A percentile compares a stretch with the other conserved stretches of the same genome.
Evolutionary conservation across 2,329 filamentous ascomycete genomes (phyloP).

Genomic region (Ceratocystis destructans): DNA sequence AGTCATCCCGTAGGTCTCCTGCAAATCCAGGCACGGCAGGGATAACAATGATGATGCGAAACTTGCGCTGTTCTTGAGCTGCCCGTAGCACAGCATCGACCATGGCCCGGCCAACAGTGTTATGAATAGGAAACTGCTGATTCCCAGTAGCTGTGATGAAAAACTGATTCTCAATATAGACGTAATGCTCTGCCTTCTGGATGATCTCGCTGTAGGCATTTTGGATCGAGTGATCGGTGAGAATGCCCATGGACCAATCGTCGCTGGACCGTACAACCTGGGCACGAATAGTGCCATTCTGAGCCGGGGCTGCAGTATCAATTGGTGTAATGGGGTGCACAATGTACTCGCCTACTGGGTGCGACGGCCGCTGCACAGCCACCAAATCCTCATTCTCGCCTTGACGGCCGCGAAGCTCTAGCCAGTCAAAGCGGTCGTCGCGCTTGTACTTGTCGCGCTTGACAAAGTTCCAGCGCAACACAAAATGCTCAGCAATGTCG

Average conservation of each 20-base stretch:
- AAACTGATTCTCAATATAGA: slow-evolving; percentile 98
- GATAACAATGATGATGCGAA: slow-evolving; percentile 79
- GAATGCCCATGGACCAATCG: slow-evolving; percentile 87
- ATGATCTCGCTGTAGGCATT: slow-evolving; percentile 81
- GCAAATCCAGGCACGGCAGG: slow-evolving; percentile 90
- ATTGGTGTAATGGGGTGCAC: slow-evolving; percentile 64
- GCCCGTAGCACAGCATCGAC: slow-evolving; percentile 80
- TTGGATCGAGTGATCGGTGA: slow-evolving; percentile 73
- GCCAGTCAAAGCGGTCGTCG: slow-evolving; percentile 69
- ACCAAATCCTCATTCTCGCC: slow-evolving; percentile 72
- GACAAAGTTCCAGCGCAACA: slow-evolving; percentile 89
- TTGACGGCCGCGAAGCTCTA: slow-evolving; percentile 61
- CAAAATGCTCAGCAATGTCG: slow-evolving; percentile 91
- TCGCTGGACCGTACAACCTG: slow-evolving; percentile 81
- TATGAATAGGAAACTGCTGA: slow-evolving; percentile 73
- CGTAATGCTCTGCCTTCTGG: slow-evolving; percentile 72
- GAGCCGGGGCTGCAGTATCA: slow-evolving; percentile 46
- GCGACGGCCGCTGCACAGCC: slow-evolving; percentile 75
- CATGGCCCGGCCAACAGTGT: slow-evolving; percentile 75
- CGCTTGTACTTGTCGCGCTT: slow-evolving; percentile 98
- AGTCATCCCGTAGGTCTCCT: slow-evolving; percentile 71
- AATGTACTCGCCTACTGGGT: slow-evolving; percentile 77
- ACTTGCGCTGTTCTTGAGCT: slow-evolving; percentile 70
- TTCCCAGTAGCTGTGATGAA: slow-evolving; percentile 92
- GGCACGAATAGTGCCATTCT: slow-evolving; percentile 61